A percentile compares a stretch with the other conserved stretches of the same genome.
These are phyloP conservation scores for Silene noctiflora DNA, from an alignment of 179 eudicot genomes.

Conservation along the genomic window DNA sequence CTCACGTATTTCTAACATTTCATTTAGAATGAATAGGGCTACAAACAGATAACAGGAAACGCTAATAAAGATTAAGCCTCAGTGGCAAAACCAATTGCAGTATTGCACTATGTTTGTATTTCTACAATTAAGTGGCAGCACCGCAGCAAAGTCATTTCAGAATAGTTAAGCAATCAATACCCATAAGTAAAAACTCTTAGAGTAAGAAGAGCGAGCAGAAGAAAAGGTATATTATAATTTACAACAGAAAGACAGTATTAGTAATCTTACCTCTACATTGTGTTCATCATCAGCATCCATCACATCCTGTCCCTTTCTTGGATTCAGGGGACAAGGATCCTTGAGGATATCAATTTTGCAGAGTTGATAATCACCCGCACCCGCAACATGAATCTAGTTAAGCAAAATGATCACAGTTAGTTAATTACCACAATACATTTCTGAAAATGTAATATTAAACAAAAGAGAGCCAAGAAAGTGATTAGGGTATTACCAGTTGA, in stretches of 20 bases:
- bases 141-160: neutral
- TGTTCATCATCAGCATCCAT: constrained; percentile 81
- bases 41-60: neutral
- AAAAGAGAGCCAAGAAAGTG: neutral
- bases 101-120: neutral
- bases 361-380: constrained; percentile 93
- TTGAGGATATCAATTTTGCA: constrained; percentile 69
- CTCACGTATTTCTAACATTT: neutral
- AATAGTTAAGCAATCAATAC: neutral
- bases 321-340: constrained; percentile 72
- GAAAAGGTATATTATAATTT: neutral
- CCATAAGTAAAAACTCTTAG: neutral
- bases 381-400: constrained; percentile 84
- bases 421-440: neutral
- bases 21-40: neutral
- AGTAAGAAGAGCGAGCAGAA: neutral
- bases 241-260: neutral
- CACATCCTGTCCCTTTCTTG: constrained; percentile 63
- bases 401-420: constrained; percentile 17
- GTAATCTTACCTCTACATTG: constrained; percentile 37
- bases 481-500: constrained; percentile 66
- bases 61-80: neutral
- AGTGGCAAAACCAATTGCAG: neutral
- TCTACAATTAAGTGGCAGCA: neutral
- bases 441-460: neutral